Conservation (phyloP, 2,329 filamentous ascomycete species). For the Fusarium nurragi region DNA sequence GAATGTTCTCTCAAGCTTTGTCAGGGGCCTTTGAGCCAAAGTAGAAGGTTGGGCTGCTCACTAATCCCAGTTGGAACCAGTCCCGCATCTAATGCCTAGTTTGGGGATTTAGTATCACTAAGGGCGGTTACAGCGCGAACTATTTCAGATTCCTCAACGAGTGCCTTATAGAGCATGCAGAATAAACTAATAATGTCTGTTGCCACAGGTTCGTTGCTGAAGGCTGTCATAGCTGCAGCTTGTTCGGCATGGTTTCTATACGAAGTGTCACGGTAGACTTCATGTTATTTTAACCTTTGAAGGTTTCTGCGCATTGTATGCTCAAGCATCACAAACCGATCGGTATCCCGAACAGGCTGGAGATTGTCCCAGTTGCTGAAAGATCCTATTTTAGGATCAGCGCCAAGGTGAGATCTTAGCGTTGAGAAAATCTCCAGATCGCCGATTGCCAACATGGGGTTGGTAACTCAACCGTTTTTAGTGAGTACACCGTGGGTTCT, state of each 20-base stretch:
- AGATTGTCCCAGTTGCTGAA: neutral
- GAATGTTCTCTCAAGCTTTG: fast-evolving
- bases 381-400: neutral
- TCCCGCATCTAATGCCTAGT: neutral
- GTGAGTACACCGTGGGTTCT: too few species aligned
- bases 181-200: neutral
- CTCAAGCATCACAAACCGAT: neutral
- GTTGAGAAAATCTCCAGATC: neutral
- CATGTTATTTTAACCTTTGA: neutral
- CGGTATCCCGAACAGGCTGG: neutral
- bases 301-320: neutral
- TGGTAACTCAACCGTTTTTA: neutral
- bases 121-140: neutral
- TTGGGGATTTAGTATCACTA: neutral
- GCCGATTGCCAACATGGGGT: neutral
- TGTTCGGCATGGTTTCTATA: too few species aligned
- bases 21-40: neutral
- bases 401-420: neutral
- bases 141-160: neutral
- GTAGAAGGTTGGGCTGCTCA: neutral
- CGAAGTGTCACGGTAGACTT: neutral
- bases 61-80: neutral
- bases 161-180: neutral
- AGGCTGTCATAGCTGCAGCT: neutral
- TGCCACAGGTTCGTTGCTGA: neutral